These are phyloP conservation scores for Adenanthera pavonina DNA, from an alignment of 306 rosid species.

Conservation along the genomic window DNA sequence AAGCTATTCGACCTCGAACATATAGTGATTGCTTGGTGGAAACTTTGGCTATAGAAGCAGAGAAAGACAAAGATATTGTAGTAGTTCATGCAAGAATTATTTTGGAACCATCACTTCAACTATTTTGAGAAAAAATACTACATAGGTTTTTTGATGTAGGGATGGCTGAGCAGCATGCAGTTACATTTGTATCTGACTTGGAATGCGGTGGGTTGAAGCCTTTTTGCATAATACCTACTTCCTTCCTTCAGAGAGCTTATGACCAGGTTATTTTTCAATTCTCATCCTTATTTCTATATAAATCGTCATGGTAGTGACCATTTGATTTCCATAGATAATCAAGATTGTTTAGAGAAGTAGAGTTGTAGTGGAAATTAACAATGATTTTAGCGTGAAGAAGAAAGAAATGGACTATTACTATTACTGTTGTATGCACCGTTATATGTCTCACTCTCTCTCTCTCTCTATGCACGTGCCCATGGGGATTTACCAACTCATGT, in stretches of 20 bases:
- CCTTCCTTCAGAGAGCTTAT: conserved; percentile 88
- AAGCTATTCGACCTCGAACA: conserved; percentile 51
- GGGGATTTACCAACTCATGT: conserved; percentile 19
- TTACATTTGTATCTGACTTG: conserved; percentile 91
- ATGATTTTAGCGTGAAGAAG: conserved; percentile 4
- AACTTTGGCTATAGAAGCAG: conserved; percentile 73
- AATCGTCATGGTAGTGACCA: neutral
- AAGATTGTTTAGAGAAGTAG: conserved; percentile 16
- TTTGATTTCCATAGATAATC: conserved; percentile 16
- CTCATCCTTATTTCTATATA: conserved; percentile 31
- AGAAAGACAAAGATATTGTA: conserved; percentile 83
- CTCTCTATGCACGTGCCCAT: neutral
- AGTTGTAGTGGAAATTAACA: conserved; percentile 20
- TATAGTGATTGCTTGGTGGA: conserved; percentile 86
- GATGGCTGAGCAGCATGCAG: conserved; percentile 98
- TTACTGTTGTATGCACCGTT: neutral
- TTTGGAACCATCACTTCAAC: conserved; percentile 71
- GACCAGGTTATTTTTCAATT: conserved; percentile 64
- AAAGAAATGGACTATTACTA: conserved; percentile 9
- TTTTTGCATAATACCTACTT: conserved; percentile 85
- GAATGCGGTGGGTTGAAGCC: conserved; percentile 95
- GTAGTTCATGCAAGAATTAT: conserved; percentile 82
- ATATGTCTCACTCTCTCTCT: neutral
- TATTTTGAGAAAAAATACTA: conserved; percentile 72
- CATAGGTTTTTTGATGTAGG: conserved; percentile 87